Evolutionary conservation across 768 basidiomycete species (phyloP).

Genomic region (Epithele typhae): DNA sequence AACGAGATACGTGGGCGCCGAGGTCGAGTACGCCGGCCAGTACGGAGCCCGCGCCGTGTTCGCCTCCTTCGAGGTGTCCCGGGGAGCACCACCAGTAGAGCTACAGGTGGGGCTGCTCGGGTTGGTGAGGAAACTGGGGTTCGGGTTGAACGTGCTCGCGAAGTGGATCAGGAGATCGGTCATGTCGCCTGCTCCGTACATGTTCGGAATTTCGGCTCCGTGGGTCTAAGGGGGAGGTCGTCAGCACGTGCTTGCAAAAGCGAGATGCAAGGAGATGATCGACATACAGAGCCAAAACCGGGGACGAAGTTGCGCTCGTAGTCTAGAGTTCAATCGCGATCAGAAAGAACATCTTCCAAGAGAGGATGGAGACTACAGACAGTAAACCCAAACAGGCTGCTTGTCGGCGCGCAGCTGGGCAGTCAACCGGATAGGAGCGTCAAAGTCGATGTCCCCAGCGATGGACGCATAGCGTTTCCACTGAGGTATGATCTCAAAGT

Average conservation of each 20-base stretch:
- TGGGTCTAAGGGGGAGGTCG: not conserved
- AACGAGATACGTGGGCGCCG: not conserved
- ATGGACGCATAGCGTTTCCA: slow-evolving; percentile 17
- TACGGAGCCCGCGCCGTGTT: too few relatives aligned
- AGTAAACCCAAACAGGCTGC: not conserved
- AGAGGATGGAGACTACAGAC: not conserved
- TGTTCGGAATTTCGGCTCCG: not conserved
- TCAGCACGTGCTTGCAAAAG: too few relatives aligned
- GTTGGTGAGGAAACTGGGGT: too few relatives aligned
- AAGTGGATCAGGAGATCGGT: not conserved
- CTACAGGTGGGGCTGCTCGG: too few relatives aligned
- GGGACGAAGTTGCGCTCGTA: not conserved
- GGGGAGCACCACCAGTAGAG: too few relatives aligned
- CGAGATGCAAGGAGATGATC: too few relatives aligned
- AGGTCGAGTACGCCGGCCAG: not conserved
- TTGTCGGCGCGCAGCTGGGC: not conserved
- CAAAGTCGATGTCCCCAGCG: slow-evolving; percentile 12
- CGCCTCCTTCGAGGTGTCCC: too few relatives aligned
- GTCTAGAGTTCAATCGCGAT: too few relatives aligned
- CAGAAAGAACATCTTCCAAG: too few relatives aligned
- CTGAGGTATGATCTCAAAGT: slow-evolving; percentile 1
- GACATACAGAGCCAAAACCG: not conserved
- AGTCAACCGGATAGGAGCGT: slow-evolving; percentile 3
- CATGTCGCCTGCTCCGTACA: not conserved
- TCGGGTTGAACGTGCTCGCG: not conserved